Evolutionary conservation across 495 filamentous ascomycete species (phyloP), one percentile per base, ranked within the genome.

Genomic region (Usnea hakonensis): DNA sequence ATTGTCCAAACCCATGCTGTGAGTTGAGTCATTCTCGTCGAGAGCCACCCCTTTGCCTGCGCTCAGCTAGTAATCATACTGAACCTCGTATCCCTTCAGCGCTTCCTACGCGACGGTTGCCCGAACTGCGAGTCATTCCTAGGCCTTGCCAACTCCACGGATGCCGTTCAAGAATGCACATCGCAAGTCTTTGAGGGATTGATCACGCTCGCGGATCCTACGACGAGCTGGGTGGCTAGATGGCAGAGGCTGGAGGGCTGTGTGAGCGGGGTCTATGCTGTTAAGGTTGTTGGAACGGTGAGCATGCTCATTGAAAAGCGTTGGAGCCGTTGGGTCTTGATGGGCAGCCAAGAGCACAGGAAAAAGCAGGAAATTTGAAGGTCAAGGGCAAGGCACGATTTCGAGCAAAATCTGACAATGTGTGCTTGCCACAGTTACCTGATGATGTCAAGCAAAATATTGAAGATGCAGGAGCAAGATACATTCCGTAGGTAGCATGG

Each of bases 101-200:
- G 84, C 76, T 95, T 95, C 78, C 79, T 86, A 66, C 81, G 83
- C 65, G 83, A 90, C 69, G 94, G 94, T 66, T 98, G 94, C 69
- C 94, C 94, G 41, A 98, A 98, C 78, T 98, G 94, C 80, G 91
- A 96, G 69, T 85, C 85, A 53, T 89, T 94, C 77, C 85, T 97
- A 53, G 83, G 89, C 70, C 86, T 97, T 67, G 79, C 82, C 62
- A 87, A 87, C 68, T 88, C 86, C 67, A 74, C 77, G 54, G 94
- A 98, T 63, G 81, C 83, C 21, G 88, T 97, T 70, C 82, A 89
- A 69, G 90, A 92, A 75, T 96, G 91, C 83, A 98, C 94, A 33
- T 96, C 91, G 1, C 87, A 90, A 68, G 91, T 96, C 61, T 98
- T 89, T 70, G 93, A 98, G 71, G 93, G 93, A 13, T 73, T 97